These are phyloP conservation scores for Blastobotrys aristatus DNA, from an alignment of 1,139 yeast genomes.

Conservation along the genomic window DNA sequence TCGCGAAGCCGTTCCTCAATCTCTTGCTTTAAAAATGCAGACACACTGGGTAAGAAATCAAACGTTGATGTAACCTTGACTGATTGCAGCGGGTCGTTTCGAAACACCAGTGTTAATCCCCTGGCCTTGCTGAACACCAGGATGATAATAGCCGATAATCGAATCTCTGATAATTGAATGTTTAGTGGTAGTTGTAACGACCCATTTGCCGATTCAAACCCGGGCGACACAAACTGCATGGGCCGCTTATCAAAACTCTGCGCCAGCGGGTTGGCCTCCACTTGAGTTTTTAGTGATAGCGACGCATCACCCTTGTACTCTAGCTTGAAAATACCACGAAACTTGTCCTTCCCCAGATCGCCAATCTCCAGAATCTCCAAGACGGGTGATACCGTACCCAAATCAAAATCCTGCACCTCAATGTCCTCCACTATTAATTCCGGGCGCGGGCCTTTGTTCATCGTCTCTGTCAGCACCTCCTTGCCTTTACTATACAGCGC, in stretches of 20 bases:
- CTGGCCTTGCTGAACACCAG: conserved; percentile 64
- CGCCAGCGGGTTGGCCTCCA: conserved; percentile 60
- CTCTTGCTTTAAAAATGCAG: conserved; percentile 60
- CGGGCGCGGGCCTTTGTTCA: conserved; percentile 68
- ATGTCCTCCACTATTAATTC: conserved; percentile 68
- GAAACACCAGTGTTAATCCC: conserved; percentile 67
- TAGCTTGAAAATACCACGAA: conserved; percentile 68
- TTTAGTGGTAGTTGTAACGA: conserved; percentile 65
- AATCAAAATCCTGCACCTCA: conserved; percentile 60
- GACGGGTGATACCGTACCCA: conserved; percentile 66
- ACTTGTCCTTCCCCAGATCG: conserved; percentile 61
- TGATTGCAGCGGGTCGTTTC: conserved; percentile 73
- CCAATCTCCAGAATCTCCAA: conserved; percentile 73
- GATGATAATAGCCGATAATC: conserved; percentile 62
- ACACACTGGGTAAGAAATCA: conserved; percentile 69
- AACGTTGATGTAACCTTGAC: conserved; percentile 68
- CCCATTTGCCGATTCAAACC: conserved; percentile 47
- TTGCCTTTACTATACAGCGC: conserved; percentile 59
- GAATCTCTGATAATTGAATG: conserved; percentile 56
- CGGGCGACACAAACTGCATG: conserved; percentile 44
- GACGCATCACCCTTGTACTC: conserved; percentile 69
- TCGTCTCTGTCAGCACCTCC: conserved; percentile 63
- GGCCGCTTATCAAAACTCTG: conserved; percentile 42
- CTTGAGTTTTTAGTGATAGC: conserved; percentile 61
- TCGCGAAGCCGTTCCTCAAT: conserved; percentile 68